Evolutionary conservation across 306 rosid species (phyloP).

Genomic region (Adenanthera pavonina): DNA sequence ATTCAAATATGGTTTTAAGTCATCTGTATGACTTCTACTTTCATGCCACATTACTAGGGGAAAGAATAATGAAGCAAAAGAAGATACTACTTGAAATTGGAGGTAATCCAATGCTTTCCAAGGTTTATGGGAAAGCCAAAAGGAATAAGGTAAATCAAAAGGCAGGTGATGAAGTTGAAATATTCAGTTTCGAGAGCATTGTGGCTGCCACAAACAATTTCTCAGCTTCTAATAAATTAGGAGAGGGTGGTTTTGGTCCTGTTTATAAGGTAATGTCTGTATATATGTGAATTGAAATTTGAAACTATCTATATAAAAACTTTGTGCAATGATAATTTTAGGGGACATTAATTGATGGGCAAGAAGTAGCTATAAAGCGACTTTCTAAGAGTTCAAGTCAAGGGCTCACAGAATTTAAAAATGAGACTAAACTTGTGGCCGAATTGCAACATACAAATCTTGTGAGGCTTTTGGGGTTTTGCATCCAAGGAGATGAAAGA

Average conservation of each 20-base stretch:
- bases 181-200: conserved; percentile 38
- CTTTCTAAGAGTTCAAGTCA: conserved; percentile 41
- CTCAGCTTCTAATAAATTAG: conserved; percentile 20
- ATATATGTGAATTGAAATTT: neutral
- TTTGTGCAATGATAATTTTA: conserved; percentile 6
- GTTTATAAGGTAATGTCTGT: conserved; percentile 42
- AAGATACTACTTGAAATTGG: conserved; percentile 29
- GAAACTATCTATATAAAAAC: neutral
- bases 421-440: conserved; percentile 40
- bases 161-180: conserved; percentile 18
- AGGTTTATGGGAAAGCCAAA: neutral
- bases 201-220: conserved; percentile 43
- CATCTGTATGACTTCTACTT: neutral
- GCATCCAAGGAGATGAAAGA: conserved; percentile 42
- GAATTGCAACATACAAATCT: conserved; percentile 47
- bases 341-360: conserved; percentile 35
- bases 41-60: conserved; percentile 12
- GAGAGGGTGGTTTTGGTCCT: conserved; percentile 45
- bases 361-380: conserved; percentile 37
- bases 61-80: conserved; percentile 7
- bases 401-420: conserved; percentile 43
- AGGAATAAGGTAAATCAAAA: neutral
- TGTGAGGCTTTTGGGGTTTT: conserved; percentile 36
- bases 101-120: conserved; percentile 19
- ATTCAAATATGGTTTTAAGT: neutral